A percentile compares a stretch with the other conserved stretches of the same genome.
Evolutionary conservation across 345 rosid species (phyloP).

Genomic region (Moricandia moricandioides): DNA sequence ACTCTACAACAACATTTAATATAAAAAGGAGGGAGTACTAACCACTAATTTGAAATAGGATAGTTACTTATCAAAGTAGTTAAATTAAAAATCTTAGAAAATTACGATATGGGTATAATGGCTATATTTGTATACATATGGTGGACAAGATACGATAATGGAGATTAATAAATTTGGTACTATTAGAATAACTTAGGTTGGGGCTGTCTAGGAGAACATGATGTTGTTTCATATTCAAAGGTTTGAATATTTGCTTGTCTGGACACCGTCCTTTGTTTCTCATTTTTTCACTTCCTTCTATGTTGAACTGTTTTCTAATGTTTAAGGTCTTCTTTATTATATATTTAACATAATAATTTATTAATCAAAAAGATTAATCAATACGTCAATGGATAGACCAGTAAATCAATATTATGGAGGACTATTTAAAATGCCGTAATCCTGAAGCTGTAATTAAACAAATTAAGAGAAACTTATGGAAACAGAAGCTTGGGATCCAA

Average conservation of each 20-base stretch:
- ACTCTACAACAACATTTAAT: too few species aligned
- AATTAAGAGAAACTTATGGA: neutral
- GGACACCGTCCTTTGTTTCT: conserved; percentile 36
- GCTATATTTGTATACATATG: neutral
- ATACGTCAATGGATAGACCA: neutral
- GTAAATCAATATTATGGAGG: too few species aligned
- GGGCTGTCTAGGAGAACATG: conserved; percentile 38
- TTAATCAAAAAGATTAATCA: neutral
- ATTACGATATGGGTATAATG: conserved; percentile 18
- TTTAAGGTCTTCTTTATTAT: too few species aligned
- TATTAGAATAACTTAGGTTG: conserved; percentile 34
- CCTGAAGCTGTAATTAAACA: neutral
- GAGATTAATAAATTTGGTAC: conserved; percentile 31
- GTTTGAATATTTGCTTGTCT: conserved; percentile 39
- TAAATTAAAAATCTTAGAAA: neutral
- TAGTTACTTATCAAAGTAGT: neutral
- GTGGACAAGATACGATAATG: conserved; percentile 35
- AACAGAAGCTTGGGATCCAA: conserved; percentile 30
- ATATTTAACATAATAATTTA: neutral
- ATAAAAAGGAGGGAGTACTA: too few species aligned
- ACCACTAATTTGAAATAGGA: neutral
- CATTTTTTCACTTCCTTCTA: conserved; percentile 27
- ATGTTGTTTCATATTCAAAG: conserved; percentile 34
- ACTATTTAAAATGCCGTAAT: neutral
- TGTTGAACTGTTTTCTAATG: conserved; percentile 11